Evolutionary conservation across 2,329 filamentous ascomycete genomes (phyloP).

Genomic region (Talaromyces sp.): DNA sequence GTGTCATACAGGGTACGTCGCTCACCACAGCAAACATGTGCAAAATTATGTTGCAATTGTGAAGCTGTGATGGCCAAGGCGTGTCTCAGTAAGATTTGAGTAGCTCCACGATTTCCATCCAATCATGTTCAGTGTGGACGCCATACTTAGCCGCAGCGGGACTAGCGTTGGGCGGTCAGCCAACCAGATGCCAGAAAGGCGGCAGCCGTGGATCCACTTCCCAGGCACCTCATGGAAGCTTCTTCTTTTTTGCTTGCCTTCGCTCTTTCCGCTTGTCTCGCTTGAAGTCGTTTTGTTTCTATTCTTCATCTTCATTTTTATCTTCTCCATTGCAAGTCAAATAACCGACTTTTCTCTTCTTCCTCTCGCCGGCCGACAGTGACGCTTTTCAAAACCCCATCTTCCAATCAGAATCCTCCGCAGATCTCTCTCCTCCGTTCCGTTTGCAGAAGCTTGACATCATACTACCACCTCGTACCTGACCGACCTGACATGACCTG

Average conservation of each 20-base stretch:
- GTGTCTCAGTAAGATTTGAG: conserved; percentile 8
- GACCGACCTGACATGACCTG: background rate
- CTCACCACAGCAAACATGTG: background rate
- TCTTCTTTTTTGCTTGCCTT: background rate
- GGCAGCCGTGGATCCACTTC: background rate
- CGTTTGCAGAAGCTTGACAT: conserved; percentile 11
- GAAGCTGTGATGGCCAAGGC: background rate
- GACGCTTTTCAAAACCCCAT: background rate
- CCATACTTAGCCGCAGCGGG: background rate
- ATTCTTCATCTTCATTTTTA: background rate
- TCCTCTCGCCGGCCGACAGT: conserved; percentile 8
- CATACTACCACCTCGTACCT: conserved; percentile 3
- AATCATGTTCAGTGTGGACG: background rate
- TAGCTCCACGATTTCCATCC: background rate
- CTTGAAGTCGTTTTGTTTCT: background rate
- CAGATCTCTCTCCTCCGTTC: conserved; percentile 7
- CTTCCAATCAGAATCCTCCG: background rate
- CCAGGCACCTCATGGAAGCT: conserved; percentile 14
- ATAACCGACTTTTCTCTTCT: background rate
- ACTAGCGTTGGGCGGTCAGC: background rate
- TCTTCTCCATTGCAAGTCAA: background rate
- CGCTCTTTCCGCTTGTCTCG: background rate
- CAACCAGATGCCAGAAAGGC: background rate
- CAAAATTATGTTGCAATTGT: background rate
- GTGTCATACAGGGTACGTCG: background rate